Percentiles rank a stretch among this genome's conserved stretches.
phyloP scores from a whole-genome alignment of 108 stramenopile species.

The Poteriospumella lacustris region DNA sequence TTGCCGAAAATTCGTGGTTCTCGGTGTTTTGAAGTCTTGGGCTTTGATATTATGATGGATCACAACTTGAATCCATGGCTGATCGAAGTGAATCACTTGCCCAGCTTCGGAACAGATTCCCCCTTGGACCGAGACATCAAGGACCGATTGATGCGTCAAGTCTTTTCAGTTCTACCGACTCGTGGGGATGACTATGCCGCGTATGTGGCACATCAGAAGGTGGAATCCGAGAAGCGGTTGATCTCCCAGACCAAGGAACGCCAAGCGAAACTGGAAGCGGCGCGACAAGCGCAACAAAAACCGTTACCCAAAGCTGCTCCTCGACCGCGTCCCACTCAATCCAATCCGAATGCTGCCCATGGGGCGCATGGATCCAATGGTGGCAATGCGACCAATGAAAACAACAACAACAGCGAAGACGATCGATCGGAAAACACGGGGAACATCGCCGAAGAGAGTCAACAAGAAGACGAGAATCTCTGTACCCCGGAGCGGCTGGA shows the following conservation, averaged over 20 bases:
- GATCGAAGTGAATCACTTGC: slow-evolving; percentile 74
- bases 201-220: neutral
- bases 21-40: slow-evolving; percentile 65
- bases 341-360: neutral
- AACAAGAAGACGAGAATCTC: too few relatives aligned
- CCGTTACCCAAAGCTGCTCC: neutral
- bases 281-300: neutral
- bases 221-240: slow-evolving; percentile 10
- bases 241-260: neutral
- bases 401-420: neutral
- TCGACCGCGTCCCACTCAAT: neutral
- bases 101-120: slow-evolving; percentile 56
- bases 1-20: slow-evolving; percentile 21
- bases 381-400: neutral
- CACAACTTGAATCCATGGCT: slow-evolving; percentile 65
- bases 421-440: too few relatives aligned
- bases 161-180: slow-evolving; percentile 11
- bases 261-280: neutral
- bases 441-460: too few relatives aligned
- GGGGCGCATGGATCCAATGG: neutral
- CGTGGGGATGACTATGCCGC: neutral
- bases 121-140: slow-evolving; percentile 55
- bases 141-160: slow-evolving; percentile 35
- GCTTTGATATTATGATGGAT: slow-evolving; percentile 79
- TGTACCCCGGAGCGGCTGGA: too few relatives aligned